Base-by-base conservation (phyloP, 202 grass and related monocot species). In the Carex sylvatica region DNA sequence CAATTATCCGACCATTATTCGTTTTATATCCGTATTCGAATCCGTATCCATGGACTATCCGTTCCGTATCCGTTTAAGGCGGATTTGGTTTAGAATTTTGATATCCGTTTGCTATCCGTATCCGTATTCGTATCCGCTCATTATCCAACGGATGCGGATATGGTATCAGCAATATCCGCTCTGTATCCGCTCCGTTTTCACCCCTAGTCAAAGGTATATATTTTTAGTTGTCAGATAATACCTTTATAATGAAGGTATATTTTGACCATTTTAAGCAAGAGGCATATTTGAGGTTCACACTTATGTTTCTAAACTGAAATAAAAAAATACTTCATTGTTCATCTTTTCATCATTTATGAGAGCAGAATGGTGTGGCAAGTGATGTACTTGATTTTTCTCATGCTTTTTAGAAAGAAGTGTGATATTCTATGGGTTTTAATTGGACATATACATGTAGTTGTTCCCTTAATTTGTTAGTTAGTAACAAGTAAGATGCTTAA, bases 191-290 rank as follows among this genome's bases (percentile, higher is more conserved):
- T n/a, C n/a, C n/a, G n/a, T n/a, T n/a, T n/a, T n/a, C n/a, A n/a
- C n/a, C n/a, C n/a, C n/a, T n/a, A n/a, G n/a, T n/a, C n/a, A n/a
- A n/a, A n/a, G n/a, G n/a, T n/a, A n/a, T n/a, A n/a, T n/a, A n/a
- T 67, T 71, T 80, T 79, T 83, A 58, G 46, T 80, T 36, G 35
- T 64, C 70, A 51, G 65, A 9, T 77, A 44, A 22, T 73, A 63
- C 85, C 40, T 72, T 85, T 61, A 14, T 47, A 86, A 59, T 33
- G 4, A 22, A 65, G 60, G 35, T 49, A 13, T 38, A 47, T 68
- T 23, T 40, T 33, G 11, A 19, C 60, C 16, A 4, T 60, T 60
- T 59, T 33, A 78, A 18, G 60, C 23, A 59, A 35, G 52, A 33
- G 18, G 15, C 59, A 78, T 54, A 60, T n/a, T 73, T 20, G 9